A percentile compares a stretch with the other conserved stretches of the same genome.
These are phyloP conservation scores for Ceriops tagal DNA, from an alignment of 345 rosid genomes.

Conservation along the genomic window DNA sequence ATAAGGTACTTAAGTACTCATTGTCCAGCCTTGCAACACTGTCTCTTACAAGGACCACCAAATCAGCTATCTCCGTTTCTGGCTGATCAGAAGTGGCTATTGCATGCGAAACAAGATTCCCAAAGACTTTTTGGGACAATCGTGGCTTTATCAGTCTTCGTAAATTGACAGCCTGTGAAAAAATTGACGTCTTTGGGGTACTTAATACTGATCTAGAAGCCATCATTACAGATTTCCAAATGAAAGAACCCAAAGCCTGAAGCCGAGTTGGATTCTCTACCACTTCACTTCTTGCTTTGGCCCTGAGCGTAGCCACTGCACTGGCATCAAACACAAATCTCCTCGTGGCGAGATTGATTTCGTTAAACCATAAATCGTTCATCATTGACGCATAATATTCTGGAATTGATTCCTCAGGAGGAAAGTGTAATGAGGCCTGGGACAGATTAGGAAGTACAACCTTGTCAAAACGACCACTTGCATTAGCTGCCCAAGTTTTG, in stretches of 20 bases:
- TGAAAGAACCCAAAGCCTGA: slow-evolving; percentile 1
- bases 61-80: background rate
- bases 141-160: background rate
- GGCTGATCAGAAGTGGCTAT: background rate
- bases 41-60: background rate
- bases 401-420: slow-evolving; percentile 11
- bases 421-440: slow-evolving; percentile 5
- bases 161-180: background rate
- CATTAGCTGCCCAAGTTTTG: slow-evolving; percentile 11
- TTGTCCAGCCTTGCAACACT: background rate
- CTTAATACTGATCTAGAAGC: background rate
- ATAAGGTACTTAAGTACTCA: background rate
- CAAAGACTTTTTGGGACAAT: background rate
- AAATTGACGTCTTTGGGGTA: background rate
- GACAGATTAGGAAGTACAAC: background rate
- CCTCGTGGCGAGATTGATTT: slow-evolving; percentile 3
- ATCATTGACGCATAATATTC: background rate
- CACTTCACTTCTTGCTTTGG: background rate
- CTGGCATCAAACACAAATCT: slow-evolving; percentile 20
- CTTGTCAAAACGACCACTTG: background rate
- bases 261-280: slow-evolving; percentile 8
- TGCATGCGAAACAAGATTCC: background rate
- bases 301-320: slow-evolving; percentile 8
- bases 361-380: slow-evolving; percentile 15
- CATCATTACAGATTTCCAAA: slow-evolving; percentile 1